phyloP scores from a whole-genome alignment of 192 early-diverging fungal genomes.

The Mycoemilia scoparia region DNA sequence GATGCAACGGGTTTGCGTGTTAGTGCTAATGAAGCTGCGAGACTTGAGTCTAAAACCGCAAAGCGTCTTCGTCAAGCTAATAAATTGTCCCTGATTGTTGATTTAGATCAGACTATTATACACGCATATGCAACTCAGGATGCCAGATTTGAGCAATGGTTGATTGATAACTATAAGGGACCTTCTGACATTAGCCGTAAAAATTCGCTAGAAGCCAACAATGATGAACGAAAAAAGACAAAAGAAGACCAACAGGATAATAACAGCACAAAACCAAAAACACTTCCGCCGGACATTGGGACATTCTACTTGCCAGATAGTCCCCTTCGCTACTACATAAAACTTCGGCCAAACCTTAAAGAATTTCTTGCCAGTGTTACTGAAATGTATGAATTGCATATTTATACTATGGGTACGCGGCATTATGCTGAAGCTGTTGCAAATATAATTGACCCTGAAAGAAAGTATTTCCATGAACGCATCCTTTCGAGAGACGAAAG shows the following conservation, averaged over 20 bases:
- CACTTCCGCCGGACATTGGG: constrained; percentile 42
- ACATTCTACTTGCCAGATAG: constrained; percentile 54
- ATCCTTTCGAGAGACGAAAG: constrained; percentile 90
- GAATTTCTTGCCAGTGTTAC: constrained; percentile 55
- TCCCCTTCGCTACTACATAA: constrained; percentile 59
- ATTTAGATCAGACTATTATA: constrained; percentile 95
- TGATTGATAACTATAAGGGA: constrained; percentile 20
- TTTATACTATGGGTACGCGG: constrained; percentile 97
- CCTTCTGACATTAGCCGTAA: constrained; percentile 3
- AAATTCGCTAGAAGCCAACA: too few species aligned
- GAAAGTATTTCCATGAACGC: constrained; percentile 60
- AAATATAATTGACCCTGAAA: constrained; percentile 65
- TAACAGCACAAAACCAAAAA: constrained; percentile 1
- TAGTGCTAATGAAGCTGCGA: constrained; percentile 16
- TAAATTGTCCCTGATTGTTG: constrained; percentile 79
- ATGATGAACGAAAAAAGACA: too few species aligned
- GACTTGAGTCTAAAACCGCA: constrained; percentile 7
- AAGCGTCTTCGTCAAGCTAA: constrained; percentile 37
- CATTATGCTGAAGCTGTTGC: constrained; percentile 83
- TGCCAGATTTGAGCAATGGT: constrained; percentile 11
- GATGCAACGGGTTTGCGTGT: constrained; percentile 51
- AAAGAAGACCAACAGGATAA: too few species aligned
- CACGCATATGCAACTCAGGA: constrained; percentile 47
- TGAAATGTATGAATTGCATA: constrained; percentile 79
- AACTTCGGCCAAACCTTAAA: constrained; percentile 65